Base-by-base conservation (phyloP, 2,329 filamentous ascomycete species). In the Amauroascus niger region DNA sequence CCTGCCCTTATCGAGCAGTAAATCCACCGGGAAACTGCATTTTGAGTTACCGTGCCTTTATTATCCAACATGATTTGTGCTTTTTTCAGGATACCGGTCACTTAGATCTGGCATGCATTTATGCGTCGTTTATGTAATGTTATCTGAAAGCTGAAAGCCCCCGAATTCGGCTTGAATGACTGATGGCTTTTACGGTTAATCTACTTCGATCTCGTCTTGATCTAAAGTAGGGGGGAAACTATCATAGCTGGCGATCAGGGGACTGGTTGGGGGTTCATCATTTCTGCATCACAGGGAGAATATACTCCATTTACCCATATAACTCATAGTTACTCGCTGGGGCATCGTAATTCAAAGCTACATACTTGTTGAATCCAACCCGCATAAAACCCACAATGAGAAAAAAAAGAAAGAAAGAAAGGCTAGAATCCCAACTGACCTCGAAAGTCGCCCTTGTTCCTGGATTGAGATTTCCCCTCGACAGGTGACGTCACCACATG, bases 1-100 rank as follows among this genome's bases (percentile, higher is more conserved):
- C 88, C 89, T 22, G 75, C 77, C 54, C 75, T 93, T 53, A 80
- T 87, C 60, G 72, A 74, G 63, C 66, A 66, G 61, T 69, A 71
- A 67, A 62, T 13, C 16, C 14, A 4, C 24, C 22, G 13, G n/a
- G 8, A 9, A 6, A 8, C 22, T n/a, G 8, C 40, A 33, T 22
- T 59, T 7, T 26, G 6, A 7, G 3, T 13, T 20, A 35, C 6
- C n/a, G 35, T 35, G 9, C 5, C 24, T 28, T 14, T 52, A 24
- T 44, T 39, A 18, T 14, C 45, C 33, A 30, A 18, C 37, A n/a
- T n/a, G 16, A 13, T 46, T 37, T 37, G 41, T 45, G 41, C 18
- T 45, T 30, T 6, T n/a, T 13, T 30, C 18, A 2, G 16, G 41
- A 30, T 30, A 45, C 41, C 41, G 18, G 24, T 45, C 41, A 28